These are phyloP conservation scores for Saccharomycopsis sp. DNA, from an alignment of 805 yeast species.

Conservation along the genomic window DNA sequence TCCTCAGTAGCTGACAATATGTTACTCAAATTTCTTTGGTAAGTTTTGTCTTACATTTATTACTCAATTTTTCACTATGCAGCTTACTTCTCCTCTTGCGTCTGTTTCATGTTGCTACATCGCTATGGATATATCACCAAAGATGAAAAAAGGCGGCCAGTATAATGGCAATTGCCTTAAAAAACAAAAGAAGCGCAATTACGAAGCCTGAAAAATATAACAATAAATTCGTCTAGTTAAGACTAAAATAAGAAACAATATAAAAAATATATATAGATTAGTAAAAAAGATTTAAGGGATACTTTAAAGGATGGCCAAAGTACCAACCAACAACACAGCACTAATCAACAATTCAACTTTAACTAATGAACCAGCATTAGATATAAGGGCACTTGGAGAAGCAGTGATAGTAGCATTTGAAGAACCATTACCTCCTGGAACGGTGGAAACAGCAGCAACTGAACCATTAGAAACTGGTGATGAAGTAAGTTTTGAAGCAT, in stretches of 20 bases:
- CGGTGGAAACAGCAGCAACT: slow-evolving; percentile 4
- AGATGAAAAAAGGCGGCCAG: too few species aligned
- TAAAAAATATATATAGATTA: too few species aligned
- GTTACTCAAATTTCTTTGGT: too few species aligned
- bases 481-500: background rate
- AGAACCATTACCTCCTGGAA: background rate
- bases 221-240: background rate
- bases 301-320: background rate
- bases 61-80: too few species aligned
- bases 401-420: slow-evolving; percentile 5
- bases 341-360: background rate
- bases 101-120: too few species aligned
- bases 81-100: too few species aligned
- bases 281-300: too few species aligned
- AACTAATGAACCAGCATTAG: slow-evolving; percentile 3
- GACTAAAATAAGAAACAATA: background rate
- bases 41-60: too few species aligned
- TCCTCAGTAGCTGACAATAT: too few species aligned
- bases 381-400: background rate
- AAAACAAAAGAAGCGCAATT: background rate
- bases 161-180: too few species aligned
- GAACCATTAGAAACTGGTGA: background rate
- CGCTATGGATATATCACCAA: too few species aligned
- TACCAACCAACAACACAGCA: background rate
- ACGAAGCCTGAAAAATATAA: background rate